Base-by-base conservation (phyloP, 495 filamentous ascomycete species). In the Neurospora sp. region DNA sequence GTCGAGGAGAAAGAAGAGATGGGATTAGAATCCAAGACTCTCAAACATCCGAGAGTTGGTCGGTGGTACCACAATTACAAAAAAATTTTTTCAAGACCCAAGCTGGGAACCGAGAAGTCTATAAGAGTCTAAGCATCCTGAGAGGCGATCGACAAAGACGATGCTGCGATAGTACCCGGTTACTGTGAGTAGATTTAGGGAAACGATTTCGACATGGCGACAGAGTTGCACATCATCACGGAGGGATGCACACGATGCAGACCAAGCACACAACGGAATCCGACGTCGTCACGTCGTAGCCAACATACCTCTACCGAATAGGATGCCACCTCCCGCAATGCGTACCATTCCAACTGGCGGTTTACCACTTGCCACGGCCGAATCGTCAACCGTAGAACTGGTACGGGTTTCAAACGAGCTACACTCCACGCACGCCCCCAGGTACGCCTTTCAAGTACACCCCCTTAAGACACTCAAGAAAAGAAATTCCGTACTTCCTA, bases 141-240 rank as follows among this genome's bases (percentile, higher is more conserved):
- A 4, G 45, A 27, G 8, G 20, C 20, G 9, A 53, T 27, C 45
- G 10, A 53, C 45, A 12, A 53, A 27, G 45, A 42, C 14, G 5
- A 42, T 42, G 5, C 3, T 6, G 14, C 5, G 40, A 42, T 6
- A 6, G 40, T 18, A 2, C 0, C 5, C 14, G 0, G 39, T 10
- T 41, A 18, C 40, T 0, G 5, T 44, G 16, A 44, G 41, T 0
- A 0, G 16, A 7, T 8, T 2, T 16, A 45, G 8, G 42, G 1
- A 3, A 45, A 3, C 42, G 12, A 61, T 35, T 61, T 61, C 14
- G 45, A 73, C 38, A 73, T 73, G 53, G 31, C 69, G 71, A 75
- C 3, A 16, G 31, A 44, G 39, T 12, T 70, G 45, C 65, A 70
- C 71, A 73, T n/a, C 70, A 75, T 71, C 69, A 72, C 69, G 47